Evolutionary conservation across 768 basidiomycete genomes (phyloP).

Genomic region (Termitomyces sp.): DNA sequence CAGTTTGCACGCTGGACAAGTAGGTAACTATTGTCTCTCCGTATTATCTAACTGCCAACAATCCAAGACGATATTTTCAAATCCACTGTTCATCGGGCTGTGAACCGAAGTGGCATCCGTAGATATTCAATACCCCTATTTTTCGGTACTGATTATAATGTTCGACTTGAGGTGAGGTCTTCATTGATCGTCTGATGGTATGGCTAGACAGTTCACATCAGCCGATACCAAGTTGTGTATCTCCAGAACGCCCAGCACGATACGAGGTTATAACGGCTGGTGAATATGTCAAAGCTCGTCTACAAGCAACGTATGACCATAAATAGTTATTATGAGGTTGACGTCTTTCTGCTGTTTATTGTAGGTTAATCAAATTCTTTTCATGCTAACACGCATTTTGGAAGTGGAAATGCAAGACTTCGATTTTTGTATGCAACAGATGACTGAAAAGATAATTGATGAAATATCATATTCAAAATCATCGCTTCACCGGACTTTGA

Average conservation of each 20-base stretch:
- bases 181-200: not conserved
- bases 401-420: not conserved
- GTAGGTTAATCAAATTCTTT: not conserved
- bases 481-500: conserved; percentile 57
- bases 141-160: conserved; percentile 87
- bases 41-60: not conserved
- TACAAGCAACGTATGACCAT: conserved; percentile 57
- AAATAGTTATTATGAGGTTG: not conserved
- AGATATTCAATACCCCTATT: conserved; percentile 88
- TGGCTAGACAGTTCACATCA: conserved; percentile 13
- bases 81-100: conserved; percentile 82
- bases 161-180: conserved; percentile 60
- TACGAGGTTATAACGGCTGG: conserved; percentile 76
- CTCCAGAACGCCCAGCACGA: conserved; percentile 35
- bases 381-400: not conserved
- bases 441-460: not conserved
- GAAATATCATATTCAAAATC: not conserved
- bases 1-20: conserved; percentile 90
- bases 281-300: conserved; percentile 71
- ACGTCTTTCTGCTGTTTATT: not conserved
- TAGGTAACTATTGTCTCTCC: conserved; percentile 19
- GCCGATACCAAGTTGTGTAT: conserved; percentile 50
- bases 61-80: conserved; percentile 79
- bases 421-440: not conserved
- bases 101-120: conserved; percentile 63